Evolutionary conservation across 2,329 filamentous ascomycete species (phyloP).

Genomic region (Trichophaea hybrida): DNA sequence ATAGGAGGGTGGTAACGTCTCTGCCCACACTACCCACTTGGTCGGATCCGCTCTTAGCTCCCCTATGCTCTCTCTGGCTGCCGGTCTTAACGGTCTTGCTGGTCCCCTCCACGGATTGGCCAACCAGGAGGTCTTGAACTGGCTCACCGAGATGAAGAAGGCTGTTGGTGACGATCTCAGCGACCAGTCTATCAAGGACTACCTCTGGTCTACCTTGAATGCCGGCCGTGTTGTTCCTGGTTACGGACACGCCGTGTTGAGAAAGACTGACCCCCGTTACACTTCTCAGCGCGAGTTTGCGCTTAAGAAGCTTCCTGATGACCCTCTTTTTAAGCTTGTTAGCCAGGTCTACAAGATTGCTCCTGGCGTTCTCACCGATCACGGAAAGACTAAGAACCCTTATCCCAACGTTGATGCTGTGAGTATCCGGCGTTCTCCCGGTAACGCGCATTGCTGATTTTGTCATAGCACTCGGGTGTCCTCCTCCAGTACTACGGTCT

Average conservation of each 20-base stretch:
- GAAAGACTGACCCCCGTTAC: slow-evolving; percentile 99
- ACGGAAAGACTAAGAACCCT: slow-evolving; percentile 99
- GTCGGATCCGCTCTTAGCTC: slow-evolving; percentile 94
- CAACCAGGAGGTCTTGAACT: slow-evolving; percentile 99
- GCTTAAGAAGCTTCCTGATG: slow-evolving; percentile 80
- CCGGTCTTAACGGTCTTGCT: slow-evolving; percentile 94
- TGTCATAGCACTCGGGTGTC: slow-evolving; percentile 69
- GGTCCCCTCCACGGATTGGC: slow-evolving; percentile 96
- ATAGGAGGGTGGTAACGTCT: slow-evolving; percentile 88
- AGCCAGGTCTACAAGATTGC: slow-evolving; percentile 99
- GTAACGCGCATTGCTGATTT: slow-evolving; percentile 19
- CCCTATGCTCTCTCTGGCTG: slow-evolving; percentile 88
- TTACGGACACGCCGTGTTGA: slow-evolving; percentile 96
- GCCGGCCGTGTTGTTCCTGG: slow-evolving; percentile 89
- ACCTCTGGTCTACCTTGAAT: slow-evolving; percentile 97
- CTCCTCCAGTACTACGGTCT: slow-evolving; percentile 99
- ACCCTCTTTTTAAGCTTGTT: slow-evolving; percentile 99
- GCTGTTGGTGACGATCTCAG: slow-evolving; percentile 81
- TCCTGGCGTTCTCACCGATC: slow-evolving; percentile 91
- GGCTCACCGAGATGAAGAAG: slow-evolving; percentile 99
- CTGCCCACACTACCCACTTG: slow-evolving; percentile 94
- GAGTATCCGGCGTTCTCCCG: slow-evolving; percentile 20
- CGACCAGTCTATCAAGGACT: slow-evolving; percentile 93
- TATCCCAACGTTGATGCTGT: slow-evolving; percentile 92
- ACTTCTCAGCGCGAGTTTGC: slow-evolving; percentile 96